Conservation (phyloP, 176 grass and related monocot species). For the Typha latifolia region DNA sequence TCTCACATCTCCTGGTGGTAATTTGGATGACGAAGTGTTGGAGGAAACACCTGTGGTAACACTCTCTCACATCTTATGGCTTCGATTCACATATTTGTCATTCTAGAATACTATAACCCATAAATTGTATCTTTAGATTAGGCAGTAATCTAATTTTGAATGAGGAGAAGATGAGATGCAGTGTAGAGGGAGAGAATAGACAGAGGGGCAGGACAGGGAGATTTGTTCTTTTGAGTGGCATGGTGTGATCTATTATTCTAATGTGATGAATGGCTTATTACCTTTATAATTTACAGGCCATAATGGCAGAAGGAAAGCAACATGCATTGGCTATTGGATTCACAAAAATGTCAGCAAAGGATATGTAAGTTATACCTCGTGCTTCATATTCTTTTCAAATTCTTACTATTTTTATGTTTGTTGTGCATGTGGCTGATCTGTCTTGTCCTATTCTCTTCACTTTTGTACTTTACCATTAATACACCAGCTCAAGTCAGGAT, state of each 20-base stretch:
- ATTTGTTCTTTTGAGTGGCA: no score
- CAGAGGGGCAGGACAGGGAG: no score
- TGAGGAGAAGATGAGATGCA: no score
- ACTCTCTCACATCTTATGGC: constrained; percentile 10
- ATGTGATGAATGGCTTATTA: not conserved
- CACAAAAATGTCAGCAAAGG: constrained; percentile 90
- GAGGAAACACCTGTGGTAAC: constrained; percentile 72
- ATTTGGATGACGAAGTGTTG: constrained; percentile 56
- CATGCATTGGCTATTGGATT: constrained; percentile 90
- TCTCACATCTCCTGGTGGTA: constrained; percentile 81
- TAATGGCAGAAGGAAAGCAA: constrained; percentile 98
- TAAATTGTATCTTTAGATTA: not conserved
- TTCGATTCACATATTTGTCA: not conserved
- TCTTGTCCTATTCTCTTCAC: no score
- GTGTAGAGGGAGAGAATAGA: no score
- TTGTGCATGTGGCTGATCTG: no score
- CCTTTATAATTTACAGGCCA: constrained; percentile 34
- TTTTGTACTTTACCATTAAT: no score
- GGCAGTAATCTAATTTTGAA: no score
- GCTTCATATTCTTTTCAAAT: not conserved
- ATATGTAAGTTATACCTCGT: constrained; percentile 54
- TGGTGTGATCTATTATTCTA: not conserved
- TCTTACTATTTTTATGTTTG: no score
- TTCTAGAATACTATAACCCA: not conserved
- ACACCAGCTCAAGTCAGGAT: no score